phyloP scores from a whole-genome alignment of 345 rosid genomes.

The Geranium brycei region DNA sequence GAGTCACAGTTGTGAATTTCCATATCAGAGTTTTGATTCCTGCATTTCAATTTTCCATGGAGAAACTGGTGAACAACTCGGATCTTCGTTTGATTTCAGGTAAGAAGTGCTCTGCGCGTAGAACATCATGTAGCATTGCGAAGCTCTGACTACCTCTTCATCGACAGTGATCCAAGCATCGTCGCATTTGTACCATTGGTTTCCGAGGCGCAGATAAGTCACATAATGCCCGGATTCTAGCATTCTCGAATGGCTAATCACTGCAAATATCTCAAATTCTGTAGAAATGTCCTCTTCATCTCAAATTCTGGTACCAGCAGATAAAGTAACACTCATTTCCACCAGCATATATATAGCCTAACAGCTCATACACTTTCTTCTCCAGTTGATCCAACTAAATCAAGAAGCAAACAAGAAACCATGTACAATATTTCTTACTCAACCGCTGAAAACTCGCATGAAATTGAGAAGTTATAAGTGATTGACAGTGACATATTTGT shows the following conservation, averaged over 20 bases:
- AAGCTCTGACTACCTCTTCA: constrained; percentile 68
- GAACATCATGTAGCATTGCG: constrained; percentile 81
- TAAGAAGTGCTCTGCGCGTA: constrained; percentile 62
- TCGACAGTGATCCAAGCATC: constrained; percentile 87
- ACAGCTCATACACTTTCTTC: no score
- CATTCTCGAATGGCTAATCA: constrained; percentile 71
- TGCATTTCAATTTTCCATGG: no score
- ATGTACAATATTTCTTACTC: background rate
- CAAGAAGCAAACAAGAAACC: no score
- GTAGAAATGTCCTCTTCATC: constrained; percentile 42
- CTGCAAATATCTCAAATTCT: constrained; percentile 75
- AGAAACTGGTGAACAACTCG: no score
- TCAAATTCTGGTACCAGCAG: no score
- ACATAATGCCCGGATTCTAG: constrained; percentile 80
- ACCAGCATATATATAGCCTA: no score
- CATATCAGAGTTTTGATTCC: no score
- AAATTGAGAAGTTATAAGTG: background rate
- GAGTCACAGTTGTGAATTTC: no score
- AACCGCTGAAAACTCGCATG: background rate
- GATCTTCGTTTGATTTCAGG: no score
- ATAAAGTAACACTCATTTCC: no score
- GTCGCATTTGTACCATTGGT: constrained; percentile 85
- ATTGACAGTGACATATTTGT: background rate
- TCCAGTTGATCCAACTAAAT: no score
- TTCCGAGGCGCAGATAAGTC: constrained; percentile 56